phyloP scores from a whole-genome alignment of 345 rosid genomes.

The Geranium rotundifolium region DNA sequence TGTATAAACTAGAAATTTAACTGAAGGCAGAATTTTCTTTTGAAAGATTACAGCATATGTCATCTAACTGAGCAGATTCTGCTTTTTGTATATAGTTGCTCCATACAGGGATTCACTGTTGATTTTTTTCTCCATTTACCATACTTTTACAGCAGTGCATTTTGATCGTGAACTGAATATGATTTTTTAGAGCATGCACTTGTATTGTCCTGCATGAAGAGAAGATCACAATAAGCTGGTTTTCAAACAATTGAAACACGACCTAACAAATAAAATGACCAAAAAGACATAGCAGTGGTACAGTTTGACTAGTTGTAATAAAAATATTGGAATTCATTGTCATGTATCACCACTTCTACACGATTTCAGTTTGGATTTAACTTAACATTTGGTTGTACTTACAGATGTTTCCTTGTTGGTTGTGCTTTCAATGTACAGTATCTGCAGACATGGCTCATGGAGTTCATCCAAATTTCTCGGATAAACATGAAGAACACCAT shows the following conservation, averaged over 20 bases:
- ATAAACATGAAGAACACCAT: slow-evolving; percentile 87
- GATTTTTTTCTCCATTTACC: background rate
- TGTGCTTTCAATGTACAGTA: slow-evolving; percentile 27
- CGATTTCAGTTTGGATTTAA: background rate
- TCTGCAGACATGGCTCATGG: slow-evolving; percentile 99
- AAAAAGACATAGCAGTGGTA: too few species aligned
- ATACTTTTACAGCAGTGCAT: background rate
- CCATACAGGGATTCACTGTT: background rate
- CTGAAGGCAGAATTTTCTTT: background rate
- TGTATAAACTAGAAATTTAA: background rate
- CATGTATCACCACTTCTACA: too few species aligned
- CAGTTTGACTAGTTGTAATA: too few species aligned
- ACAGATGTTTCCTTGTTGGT: background rate
- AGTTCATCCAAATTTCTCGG: slow-evolving; percentile 75
- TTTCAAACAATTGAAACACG: too few species aligned
- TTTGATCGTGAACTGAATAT: too few species aligned
- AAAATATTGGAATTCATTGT: background rate
- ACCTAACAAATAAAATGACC: too few species aligned
- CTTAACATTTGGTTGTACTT: too few species aligned
- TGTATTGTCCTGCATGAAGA: too few species aligned
- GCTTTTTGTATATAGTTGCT: background rate
- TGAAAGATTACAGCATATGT: background rate
- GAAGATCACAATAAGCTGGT: too few species aligned
- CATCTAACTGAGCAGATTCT: background rate
- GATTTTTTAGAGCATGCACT: too few species aligned